Evolutionary conservation across 768 basidiomycete species (phyloP).

Genomic region (Suillus fuscotomentosus): DNA sequence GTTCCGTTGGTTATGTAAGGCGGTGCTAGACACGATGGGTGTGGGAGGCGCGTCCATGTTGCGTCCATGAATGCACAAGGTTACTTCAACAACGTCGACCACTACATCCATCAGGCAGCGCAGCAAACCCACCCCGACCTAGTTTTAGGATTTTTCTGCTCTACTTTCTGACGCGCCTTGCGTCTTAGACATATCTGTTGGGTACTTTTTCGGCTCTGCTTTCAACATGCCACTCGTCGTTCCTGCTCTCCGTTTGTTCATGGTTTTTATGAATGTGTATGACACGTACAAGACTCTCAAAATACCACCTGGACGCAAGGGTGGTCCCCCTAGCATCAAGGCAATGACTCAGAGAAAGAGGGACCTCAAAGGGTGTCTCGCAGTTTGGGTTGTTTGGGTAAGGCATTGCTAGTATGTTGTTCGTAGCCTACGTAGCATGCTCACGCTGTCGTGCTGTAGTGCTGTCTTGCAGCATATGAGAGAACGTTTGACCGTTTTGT

Average conservation of each 20-base stretch:
- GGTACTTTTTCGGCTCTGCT: conserved; percentile 4
- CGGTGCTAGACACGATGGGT: conserved; percentile 12
- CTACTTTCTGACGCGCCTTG: conserved; percentile 1
- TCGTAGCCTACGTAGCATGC: conserved; percentile 5
- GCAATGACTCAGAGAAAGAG: conserved; percentile 77
- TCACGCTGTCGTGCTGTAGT: conserved; percentile 39
- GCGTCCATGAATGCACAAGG: background rate
- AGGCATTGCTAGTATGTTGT: conserved; percentile 17
- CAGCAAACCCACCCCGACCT: conserved; percentile 8
- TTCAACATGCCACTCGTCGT: conserved; percentile 63
- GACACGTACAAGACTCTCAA: conserved; percentile 85
- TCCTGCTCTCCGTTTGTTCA: conserved; percentile 61
- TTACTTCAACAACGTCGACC: conserved; percentile 7
- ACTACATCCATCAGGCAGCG: conserved; percentile 13
- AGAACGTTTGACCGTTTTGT: conserved; percentile 61
- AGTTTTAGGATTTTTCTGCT: conserved; percentile 4
- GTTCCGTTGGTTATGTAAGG: conserved; percentile 20
- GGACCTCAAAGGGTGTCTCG: conserved; percentile 80
- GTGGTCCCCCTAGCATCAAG: conserved; percentile 61
- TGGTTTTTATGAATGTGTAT: conserved; percentile 78
- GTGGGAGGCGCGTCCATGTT: conserved; percentile 6
- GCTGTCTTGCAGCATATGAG: conserved; percentile 68
- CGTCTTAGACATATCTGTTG: conserved; percentile 9
- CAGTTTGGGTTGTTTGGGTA: conserved; percentile 88
- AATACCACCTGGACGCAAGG: conserved; percentile 48